A percentile compares a stretch with the other conserved stretches of the same genome.
Conservation (phyloP, 108 stramenopile genomes). For the Skeletonema costatum region DNA sequence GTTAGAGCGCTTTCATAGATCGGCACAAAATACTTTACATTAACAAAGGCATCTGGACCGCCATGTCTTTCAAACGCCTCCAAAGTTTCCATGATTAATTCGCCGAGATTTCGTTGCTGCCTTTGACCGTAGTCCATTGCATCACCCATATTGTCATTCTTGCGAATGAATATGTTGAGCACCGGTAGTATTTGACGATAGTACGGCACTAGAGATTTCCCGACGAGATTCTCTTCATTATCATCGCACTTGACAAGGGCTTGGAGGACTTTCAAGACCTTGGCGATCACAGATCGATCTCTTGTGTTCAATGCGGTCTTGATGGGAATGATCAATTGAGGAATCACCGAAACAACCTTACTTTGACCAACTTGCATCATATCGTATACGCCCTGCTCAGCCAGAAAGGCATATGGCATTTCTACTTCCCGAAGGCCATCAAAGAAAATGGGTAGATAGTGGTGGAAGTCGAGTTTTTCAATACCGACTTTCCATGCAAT, state of each 20-base stretch:
- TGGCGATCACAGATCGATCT: conserved; percentile 79
- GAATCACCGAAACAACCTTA: conserved; percentile 87
- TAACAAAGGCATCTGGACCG: conserved; percentile 88
- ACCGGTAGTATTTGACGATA: conserved; percentile 91
- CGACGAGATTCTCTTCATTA: conserved; percentile 80
- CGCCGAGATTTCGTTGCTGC: conserved; percentile 78
- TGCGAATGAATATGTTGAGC: conserved; percentile 77
- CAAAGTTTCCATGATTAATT: conserved; percentile 80
- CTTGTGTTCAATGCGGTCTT: conserved; percentile 91
- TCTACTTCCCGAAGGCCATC: conserved; percentile 90
- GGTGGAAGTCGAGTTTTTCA: conserved; percentile 87
- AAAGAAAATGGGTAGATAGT: conserved; percentile 91
- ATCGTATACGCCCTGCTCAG: conserved; percentile 89
- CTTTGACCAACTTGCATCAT: conserved; percentile 75
- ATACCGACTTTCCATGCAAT: conserved; percentile 90
- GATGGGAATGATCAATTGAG: conserved; percentile 89
- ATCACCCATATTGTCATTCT: conserved; percentile 85
- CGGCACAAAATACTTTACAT: conserved; percentile 85
- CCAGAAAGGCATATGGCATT: conserved; percentile 86
- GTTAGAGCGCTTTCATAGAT: conserved; percentile 60
- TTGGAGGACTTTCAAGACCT: conserved; percentile 87
- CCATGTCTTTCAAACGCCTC: conserved; percentile 85
- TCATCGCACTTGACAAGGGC: conserved; percentile 80
- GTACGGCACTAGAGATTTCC: conserved; percentile 89
- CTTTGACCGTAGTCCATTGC: conserved; percentile 86